Base-by-base conservation (phyloP, 305 asterid species). In the Solanum aculeatissimum region DNA sequence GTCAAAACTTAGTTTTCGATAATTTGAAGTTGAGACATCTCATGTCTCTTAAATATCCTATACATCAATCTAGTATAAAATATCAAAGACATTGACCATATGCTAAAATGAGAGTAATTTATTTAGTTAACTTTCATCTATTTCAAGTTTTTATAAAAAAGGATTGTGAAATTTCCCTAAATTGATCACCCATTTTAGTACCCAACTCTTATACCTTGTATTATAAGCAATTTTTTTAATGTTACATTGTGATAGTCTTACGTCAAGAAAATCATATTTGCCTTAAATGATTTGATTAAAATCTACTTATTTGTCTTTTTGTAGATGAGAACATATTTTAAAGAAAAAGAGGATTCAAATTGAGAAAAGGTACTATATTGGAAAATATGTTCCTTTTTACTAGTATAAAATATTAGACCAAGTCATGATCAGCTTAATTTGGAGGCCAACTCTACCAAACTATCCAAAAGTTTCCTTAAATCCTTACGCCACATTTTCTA, bases 371-470 rank as follows among this genome's bases (percentile, higher is more conserved):
- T 78, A 9, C 51, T 53, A 53, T 19, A 19, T 78, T 54, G 27
- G 68, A 78, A 29, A 53, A 54, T 78, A 54, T 53, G 66, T 10
- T 53, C 6, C 10, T 16, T 77, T 77, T 29, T 29, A 1, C 2
- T 19, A 3, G 68, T 53, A 53, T 29, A 78, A 53, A 32, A 32
- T 32, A 18, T 78, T 78, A 53, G 83, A 78, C 83, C 4, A 78
- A 53, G 65, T 82, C 21, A 16, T 45, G 47, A 63, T 49, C 47
- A 47, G 54, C 90, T 49, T 83, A 86, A 89, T 92, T 92, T 92
- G 98, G 98, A 93, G 86, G 96, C 95, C 98, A 89, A 95, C 98
- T 93, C 85, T 87, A 91, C 92, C 98, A 89, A 95, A 85, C 92
- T 79, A 72, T 54, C 72, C 87, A 82, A 42, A 57, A 68, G 82